These are phyloP conservation scores for Phoma herbarum DNA, from an alignment of 2,329 filamentous ascomycete genomes.

Conservation along the genomic window DNA sequence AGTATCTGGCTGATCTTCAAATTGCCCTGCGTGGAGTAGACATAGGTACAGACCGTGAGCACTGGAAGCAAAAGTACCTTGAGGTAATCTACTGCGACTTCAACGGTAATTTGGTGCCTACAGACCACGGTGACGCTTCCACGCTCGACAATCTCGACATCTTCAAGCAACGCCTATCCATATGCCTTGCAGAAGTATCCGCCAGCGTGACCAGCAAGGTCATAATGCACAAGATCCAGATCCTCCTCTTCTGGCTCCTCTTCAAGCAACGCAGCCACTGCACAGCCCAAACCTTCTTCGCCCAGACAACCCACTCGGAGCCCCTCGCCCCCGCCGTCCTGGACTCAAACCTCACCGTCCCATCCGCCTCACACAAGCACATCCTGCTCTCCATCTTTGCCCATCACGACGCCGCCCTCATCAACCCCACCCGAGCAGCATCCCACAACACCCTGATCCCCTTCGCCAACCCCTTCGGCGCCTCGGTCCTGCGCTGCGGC, in stretches of 20 bases:
- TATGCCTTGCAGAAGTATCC: constrained; percentile 5
- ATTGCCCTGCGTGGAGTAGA: constrained; percentile 5
- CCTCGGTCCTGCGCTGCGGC: constrained; percentile 41
- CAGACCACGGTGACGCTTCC: constrained; percentile 24
- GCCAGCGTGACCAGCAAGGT: not conserved
- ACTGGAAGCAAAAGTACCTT: constrained; percentile 42
- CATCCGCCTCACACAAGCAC: constrained; percentile 21
- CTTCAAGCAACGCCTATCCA: constrained; percentile 27
- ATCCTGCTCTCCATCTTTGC: constrained; percentile 43
- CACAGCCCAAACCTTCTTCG: constrained; percentile 45
- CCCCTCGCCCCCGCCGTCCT: constrained; percentile 35
- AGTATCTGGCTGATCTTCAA: constrained; percentile 37
- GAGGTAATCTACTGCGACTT: constrained; percentile 41
- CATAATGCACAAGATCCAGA: constrained; percentile 36
- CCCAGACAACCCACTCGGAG: constrained; percentile 27
- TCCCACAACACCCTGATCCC: constrained; percentile 25
- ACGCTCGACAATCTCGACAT: constrained; percentile 20
- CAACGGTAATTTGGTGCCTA: constrained; percentile 38
- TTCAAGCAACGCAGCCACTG: constrained; percentile 40
- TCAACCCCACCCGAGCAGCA: constrained; percentile 17
- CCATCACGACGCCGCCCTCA: constrained; percentile 14
- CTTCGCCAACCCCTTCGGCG: constrained; percentile 41
- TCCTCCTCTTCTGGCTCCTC: constrained; percentile 48
- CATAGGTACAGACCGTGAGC: not conserved
- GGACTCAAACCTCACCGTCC: constrained; percentile 25